These are phyloP conservation scores for Citrus hindsii DNA, from an alignment of 345 rosid species.

Conservation along the genomic window DNA sequence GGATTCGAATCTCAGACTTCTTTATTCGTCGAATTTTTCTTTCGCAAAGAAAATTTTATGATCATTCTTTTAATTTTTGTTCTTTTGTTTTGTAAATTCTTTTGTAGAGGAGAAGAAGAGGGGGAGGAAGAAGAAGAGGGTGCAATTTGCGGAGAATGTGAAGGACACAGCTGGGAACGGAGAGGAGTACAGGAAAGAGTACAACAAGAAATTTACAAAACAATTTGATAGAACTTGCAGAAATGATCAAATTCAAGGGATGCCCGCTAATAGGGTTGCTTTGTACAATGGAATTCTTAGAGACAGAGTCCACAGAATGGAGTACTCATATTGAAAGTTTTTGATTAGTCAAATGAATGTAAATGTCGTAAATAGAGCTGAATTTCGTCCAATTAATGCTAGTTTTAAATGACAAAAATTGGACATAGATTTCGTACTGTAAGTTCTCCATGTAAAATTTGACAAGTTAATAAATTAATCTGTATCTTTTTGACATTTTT, in stretches of 20 bases:
- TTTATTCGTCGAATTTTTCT: no score
- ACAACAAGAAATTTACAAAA: conserved; percentile 7
- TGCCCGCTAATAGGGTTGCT: conserved; percentile 62
- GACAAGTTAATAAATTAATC: not conserved
- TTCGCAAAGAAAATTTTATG: no score
- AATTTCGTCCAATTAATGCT: not conserved
- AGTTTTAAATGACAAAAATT: not conserved
- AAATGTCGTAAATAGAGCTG: not conserved
- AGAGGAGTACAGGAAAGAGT: conserved; percentile 48
- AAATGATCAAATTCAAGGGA: conserved; percentile 38
- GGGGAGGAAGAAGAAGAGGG: conserved; percentile 47
- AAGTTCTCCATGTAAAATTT: not conserved
- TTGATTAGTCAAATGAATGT: not conserved
- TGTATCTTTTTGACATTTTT: no score
- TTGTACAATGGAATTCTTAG: conserved; percentile 65
- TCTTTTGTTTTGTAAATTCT: not conserved
- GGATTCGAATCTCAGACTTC: not conserved
- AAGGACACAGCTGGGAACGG: conserved; percentile 59
- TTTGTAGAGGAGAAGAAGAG: conserved; percentile 39
- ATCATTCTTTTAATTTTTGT: not conserved
- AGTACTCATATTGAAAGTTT: conserved; percentile 36
- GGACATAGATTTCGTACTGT: not conserved
- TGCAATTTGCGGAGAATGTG: conserved; percentile 73
- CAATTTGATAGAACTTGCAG: conserved; percentile 35
- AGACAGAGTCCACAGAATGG: conserved; percentile 43